These are phyloP conservation scores for Eutrema salsugineum DNA, from an alignment of 441 rosid genomes.

Conservation along the genomic window DNA sequence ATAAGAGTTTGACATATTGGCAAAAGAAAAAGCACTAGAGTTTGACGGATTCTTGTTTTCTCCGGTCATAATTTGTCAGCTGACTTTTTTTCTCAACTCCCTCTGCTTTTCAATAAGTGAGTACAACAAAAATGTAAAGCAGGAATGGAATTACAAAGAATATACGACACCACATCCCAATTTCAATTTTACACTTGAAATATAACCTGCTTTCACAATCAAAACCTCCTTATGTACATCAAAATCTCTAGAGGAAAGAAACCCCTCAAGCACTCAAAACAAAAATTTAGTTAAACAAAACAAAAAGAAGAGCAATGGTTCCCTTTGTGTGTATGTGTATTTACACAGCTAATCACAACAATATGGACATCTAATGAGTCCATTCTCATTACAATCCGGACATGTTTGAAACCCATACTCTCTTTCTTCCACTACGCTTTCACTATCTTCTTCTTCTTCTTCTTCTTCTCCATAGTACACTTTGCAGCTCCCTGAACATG, in stretches of 20 bases:
- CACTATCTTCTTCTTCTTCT: constrained; percentile 32
- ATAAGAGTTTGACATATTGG: background rate
- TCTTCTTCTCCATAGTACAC: constrained; percentile 49
- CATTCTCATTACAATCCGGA: constrained; percentile 94
- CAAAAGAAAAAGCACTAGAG: background rate
- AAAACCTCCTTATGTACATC: constrained; percentile 14
- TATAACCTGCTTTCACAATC: background rate
- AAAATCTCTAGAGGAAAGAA: constrained; percentile 4
- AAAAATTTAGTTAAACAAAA: background rate
- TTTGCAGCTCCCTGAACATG: constrained; percentile 92
- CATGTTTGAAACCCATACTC: constrained; percentile 81
- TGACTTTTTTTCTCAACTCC: background rate
- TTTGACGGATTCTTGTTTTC: constrained; percentile 3
- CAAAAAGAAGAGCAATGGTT: background rate
- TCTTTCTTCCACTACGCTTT: constrained; percentile 14
- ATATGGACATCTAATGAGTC: constrained; percentile 74
- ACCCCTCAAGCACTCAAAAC: background rate
- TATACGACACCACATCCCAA: constrained; percentile 5
- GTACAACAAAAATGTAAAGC: background rate
- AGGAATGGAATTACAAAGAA: background rate
- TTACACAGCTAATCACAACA: constrained; percentile 52
- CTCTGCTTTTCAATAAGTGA: background rate
- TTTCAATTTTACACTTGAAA: background rate
- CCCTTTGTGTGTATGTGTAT: background rate
- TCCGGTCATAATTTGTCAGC: constrained; percentile 11